Base-by-base conservation (phyloP, 2,329 filamentous ascomycete genomes). In the Fusarium odoratissimum region DNA sequence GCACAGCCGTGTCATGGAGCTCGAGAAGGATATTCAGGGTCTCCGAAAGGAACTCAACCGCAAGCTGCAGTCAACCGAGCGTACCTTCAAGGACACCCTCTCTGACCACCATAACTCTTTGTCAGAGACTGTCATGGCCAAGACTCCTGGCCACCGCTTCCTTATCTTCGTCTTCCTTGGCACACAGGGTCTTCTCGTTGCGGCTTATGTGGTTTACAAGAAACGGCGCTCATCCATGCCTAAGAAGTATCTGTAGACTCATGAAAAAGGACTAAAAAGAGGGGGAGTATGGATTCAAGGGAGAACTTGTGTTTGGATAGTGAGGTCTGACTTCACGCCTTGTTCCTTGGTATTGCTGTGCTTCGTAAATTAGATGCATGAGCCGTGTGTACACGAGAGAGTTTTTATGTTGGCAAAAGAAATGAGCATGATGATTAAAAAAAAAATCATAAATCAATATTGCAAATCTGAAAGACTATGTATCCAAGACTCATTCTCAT, bases 241-340 rank as follows among this genome's bases (percentile, higher is more conserved):
- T n/a, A 97, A 97, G 88, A 98, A 98, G 84, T 98, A 95, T 82
- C 84, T 97, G 80, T 97, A 86, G 78, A 42, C 42, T 35, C 10
- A 28, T 33, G 16, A 33, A 31, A 38, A 25, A 19, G 16, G 41
- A 7, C 49, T n/a, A 68, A 74, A 76, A 54, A 67, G 58, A 30
- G 45, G 60, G 58, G 33, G 46, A 12, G 31, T 58, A 30, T 16
- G 38, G 33, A 45, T 41, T 28, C 7, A 38, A 42, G 42, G 33
- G 55, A 42, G 19, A n/a, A 49, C 49, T 57, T 66, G 57, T 68
- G 62, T 73, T 63, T 65, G 65, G 40, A 61, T 56, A 57, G 64
- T 69, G 63, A 65, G 46, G 60, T 62, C 59, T 46, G 63, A 69
- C 64, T 63, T 64, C 40, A 62, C 49, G 35, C 51, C 54, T 44